Base-by-base conservation (phyloP, 1,139 yeast species). In the Yamadazyma membranifaciens region DNA sequence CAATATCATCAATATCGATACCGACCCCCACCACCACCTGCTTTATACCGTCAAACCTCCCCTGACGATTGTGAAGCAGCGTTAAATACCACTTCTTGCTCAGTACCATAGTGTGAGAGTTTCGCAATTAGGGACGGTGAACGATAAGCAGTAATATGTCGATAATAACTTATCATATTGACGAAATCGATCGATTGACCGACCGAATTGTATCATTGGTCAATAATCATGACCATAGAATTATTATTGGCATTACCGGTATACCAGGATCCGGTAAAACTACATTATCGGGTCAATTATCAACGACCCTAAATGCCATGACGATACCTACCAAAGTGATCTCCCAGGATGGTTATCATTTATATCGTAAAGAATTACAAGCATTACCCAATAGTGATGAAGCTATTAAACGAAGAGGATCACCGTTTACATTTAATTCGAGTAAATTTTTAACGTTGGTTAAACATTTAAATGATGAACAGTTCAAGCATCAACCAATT, bases 391-490 rank as follows among this genome's bases (percentile, higher is more conserved):
- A 87, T 49, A 70, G 87, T 0, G 67, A 56, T 6, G 69, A 64
- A 31, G 92, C 95, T 0, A 63, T 80, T 30, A 59, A 65, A 31
- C 67, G 88, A 47, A 73, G 97, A 39, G 97, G 97, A 0, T 85
- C 96, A 0, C 94, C 96, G 1, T 79, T 75, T 53, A 88, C 97
- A 0, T 89, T 89, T 62, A 89, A 91, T 57, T 75, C 87, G 4
- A 53, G 58, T 6, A 57, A 55, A 13, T 68, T 69, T 45, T 52
- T 68, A 13, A 46, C 45, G 2, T 49, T 60, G 31, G 57, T 70
- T 1, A 42, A 49, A 16, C 41, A 45, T 16, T 47, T 67, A 27
- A 56, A 49, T 13, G 48, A 50, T 31, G 45, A 49, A 6, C 22
- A 13, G 2, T 31, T 32, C 9, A 30, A 52, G 71, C 40, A 66